Base-by-base conservation (phyloP, 495 filamentous ascomycete genomes). In the Apodospora peruviana region DNA sequence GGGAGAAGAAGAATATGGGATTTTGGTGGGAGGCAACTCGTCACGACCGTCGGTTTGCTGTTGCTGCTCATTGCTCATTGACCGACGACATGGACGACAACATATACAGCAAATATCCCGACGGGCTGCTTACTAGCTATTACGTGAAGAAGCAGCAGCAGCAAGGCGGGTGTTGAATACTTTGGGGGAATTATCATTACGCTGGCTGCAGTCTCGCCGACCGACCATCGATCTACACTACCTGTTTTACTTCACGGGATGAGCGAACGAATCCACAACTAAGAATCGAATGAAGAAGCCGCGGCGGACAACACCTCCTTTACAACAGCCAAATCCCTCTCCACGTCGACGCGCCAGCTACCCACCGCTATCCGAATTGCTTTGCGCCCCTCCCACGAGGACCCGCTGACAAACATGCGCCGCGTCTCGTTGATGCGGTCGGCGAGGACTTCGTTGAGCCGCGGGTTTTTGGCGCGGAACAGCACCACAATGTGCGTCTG, bases 361-460 rank as follows among this genome's bases (percentile, higher is more conserved):
- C 84, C 81, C 27, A 95, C 83, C 0, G 91, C 91, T 55, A 95
- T 78, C 19, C 91, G 74, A 54, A 79, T 83, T 16, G 90, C 90
- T 40, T 84, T 78, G 45, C 69, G 57, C 0, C 84, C 84, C 32
- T 81, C 66, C 89, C 89, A 96, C 42, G 69, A 72, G 2, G 87
- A 95, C 9, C 88, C 87, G 35, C 85, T 88, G 3, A 95, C 87
- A 63, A 88, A 95, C 59, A 95, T 86, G 56, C 78, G 80, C 24
- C 82, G 74, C 5, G 79, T 83, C 5, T 68, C 75, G 57, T 96
- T 95, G 53, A 96, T 93, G 41, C 70, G 78, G 23, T 73, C 64
- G 3, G 83, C 81, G 8, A 96, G 65, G 34, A 69, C 63, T 0
- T 69, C 48, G 57, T 96, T 95, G 42, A 95, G 54, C 0, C 40